A percentile compares a stretch with the other conserved stretches of the same genome.
Conservation (phyloP, 495 filamentous ascomycete genomes). For the Lasiosphaeris hirsuta region DNA sequence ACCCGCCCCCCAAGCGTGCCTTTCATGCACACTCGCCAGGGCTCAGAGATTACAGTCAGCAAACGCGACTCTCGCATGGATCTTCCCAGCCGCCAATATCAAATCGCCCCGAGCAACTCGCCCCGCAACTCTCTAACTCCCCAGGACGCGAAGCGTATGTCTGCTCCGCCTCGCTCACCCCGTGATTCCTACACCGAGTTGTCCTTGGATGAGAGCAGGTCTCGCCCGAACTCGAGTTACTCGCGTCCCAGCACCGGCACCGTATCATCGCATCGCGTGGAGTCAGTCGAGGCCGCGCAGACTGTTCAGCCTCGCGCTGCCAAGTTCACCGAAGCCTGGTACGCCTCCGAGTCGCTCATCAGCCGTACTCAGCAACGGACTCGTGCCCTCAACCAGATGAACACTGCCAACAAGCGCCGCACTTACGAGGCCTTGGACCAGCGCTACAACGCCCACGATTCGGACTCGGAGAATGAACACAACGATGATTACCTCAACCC, state of each 20-base stretch:
- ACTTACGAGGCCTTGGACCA: constrained; percentile 49
- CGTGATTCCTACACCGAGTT: constrained; percentile 40
- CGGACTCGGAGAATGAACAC: constrained; percentile 36
- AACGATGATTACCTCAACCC: constrained; percentile 17
- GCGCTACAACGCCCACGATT: constrained; percentile 35
- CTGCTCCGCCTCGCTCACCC: constrained; percentile 25
- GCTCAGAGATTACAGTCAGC: constrained; percentile 51
- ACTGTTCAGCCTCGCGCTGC: constrained; percentile 50
- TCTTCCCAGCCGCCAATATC: constrained; percentile 51
- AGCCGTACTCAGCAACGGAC: constrained; percentile 49
- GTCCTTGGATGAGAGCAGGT: constrained; percentile 33
- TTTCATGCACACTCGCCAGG: constrained; percentile 69
- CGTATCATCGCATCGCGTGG: constrained; percentile 21
- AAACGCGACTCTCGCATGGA: constrained; percentile 48
- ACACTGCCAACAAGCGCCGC: constrained; percentile 30
- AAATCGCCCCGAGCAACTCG: constrained; percentile 41
- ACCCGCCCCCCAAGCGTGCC: constrained; percentile 58
- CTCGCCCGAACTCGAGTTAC: constrained; percentile 23
- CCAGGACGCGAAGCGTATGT: constrained; percentile 42
- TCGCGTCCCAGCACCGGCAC: constrained; percentile 12
- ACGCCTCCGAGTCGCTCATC: constrained; percentile 49
- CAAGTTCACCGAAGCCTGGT: constrained; percentile 62
- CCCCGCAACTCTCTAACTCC: constrained; percentile 42
- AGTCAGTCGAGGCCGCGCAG: constrained; percentile 27
- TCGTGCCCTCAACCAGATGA: constrained; percentile 38